phyloP scores from a whole-genome alignment of 139 green algal genomes.

The Pycnococcus provasolii region DNA sequence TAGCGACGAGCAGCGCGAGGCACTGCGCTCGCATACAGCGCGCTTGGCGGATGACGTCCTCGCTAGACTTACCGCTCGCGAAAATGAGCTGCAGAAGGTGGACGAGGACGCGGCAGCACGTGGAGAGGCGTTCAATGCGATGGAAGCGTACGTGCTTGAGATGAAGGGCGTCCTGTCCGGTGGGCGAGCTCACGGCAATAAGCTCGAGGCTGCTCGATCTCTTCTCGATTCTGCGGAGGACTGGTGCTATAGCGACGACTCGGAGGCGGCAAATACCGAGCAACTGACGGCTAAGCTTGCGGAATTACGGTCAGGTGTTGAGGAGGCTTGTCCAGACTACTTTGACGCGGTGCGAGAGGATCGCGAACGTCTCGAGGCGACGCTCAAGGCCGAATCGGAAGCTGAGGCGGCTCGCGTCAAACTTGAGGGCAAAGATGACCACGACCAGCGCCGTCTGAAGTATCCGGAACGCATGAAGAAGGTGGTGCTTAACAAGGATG shows the following conservation, averaged over 20 bases:
- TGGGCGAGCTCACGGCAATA: background rate
- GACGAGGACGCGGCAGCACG: background rate
- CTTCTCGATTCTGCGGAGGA: background rate
- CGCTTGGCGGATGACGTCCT: too few species aligned
- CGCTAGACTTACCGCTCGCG: too few species aligned
- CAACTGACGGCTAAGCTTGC: background rate
- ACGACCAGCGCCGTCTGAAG: background rate
- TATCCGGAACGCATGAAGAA: background rate
- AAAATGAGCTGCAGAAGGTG: background rate
- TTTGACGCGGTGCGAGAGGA: background rate
- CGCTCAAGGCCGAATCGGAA: background rate
- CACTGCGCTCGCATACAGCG: background rate
- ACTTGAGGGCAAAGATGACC: constrained; percentile 1
- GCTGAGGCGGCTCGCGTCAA: background rate
- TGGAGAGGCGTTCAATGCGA: background rate
- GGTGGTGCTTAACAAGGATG: background rate
- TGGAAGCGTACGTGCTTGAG: background rate
- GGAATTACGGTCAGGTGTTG: background rate
- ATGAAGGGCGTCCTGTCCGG: background rate
- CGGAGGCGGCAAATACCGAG: background rate
- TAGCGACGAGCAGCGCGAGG: background rate
- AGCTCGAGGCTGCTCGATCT: background rate
- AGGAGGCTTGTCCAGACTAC: background rate
- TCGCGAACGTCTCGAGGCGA: background rate
- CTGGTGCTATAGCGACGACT: background rate